Conservation (phyloP, 495 filamentous ascomycete species). For the Friedmanniomyces simplex region DNA sequence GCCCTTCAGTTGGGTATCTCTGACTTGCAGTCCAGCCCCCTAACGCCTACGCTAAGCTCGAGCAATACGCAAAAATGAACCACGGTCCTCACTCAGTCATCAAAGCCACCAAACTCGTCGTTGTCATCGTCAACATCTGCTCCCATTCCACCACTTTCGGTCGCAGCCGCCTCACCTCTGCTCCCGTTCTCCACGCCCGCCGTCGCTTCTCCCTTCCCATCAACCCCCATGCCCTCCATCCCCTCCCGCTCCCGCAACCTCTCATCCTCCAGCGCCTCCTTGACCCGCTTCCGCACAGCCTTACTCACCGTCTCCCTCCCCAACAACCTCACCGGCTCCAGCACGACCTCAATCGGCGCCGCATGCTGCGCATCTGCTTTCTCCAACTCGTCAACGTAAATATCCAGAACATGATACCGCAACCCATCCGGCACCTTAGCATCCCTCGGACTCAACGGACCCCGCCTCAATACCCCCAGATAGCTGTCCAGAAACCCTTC, state of each 20-base stretch:
- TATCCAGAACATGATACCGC: conserved; percentile 77
- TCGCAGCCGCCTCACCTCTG: conserved; percentile 20
- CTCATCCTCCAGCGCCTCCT: conserved; percentile 65
- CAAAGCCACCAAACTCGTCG: conserved; percentile 66
- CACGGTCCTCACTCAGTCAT: conserved; percentile 34
- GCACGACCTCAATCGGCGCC: conserved; percentile 40
- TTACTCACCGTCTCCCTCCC: conserved; percentile 52
- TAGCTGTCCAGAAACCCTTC: conserved; percentile 29
- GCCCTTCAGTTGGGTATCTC: not conserved
- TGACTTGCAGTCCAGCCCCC: not conserved
- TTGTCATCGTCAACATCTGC: conserved; percentile 41
- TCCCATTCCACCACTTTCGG: conserved; percentile 30
- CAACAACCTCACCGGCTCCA: conserved; percentile 51
- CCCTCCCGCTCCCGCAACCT: conserved; percentile 52
- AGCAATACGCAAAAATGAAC: not conserved
- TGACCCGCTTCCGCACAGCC: conserved; percentile 57
- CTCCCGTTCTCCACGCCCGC: too few relatives aligned
- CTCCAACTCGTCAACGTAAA: conserved; percentile 67
- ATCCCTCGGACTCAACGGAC: conserved; percentile 37
- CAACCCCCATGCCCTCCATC: conserved; percentile 21
- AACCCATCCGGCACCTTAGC: conserved; percentile 63
- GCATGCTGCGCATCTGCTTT: conserved; percentile 53
- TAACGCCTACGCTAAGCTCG: conserved; percentile 14
- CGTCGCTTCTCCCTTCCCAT: conserved; percentile 43
- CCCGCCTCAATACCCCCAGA: conserved; percentile 31